Evolutionary conservation across 345 rosid genomes (phyloP).

Genomic region (Pseudoturritis turrita): DNA sequence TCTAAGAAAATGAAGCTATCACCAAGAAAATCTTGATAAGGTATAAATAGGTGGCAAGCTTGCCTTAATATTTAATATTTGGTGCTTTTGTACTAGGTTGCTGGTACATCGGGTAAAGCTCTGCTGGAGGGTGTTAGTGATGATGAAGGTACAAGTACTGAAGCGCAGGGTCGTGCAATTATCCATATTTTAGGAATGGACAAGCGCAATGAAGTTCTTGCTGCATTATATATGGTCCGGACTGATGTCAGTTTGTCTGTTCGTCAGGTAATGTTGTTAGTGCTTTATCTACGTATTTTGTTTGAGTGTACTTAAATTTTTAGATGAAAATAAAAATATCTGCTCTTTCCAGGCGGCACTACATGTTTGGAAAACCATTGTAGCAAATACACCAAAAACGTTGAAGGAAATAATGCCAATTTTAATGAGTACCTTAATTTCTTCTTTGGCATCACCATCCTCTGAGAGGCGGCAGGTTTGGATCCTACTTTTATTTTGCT

Average conservation of each 20-base stretch:
- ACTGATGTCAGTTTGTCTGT: slow-evolving; percentile 92
- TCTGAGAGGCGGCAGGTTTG: slow-evolving; percentile 97
- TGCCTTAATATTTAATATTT: slow-evolving; percentile 3
- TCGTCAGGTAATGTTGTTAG: slow-evolving; percentile 71
- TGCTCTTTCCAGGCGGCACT: slow-evolving; percentile 69
- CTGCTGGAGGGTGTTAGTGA: slow-evolving; percentile 99
- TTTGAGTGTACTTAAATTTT: slow-evolving; percentile 10
- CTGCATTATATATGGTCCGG: slow-evolving; percentile 97
- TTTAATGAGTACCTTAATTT: slow-evolving; percentile 82
- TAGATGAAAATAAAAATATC: not conserved
- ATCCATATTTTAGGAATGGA: slow-evolving; percentile 95
- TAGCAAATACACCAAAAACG: slow-evolving; percentile 97
- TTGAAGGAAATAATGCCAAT: slow-evolving; percentile 97
- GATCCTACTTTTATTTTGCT: not conserved
- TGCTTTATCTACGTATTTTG: not conserved
- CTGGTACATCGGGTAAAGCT: slow-evolving; percentile 98
- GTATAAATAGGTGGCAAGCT: not conserved
- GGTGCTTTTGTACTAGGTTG: slow-evolving; percentile 54
- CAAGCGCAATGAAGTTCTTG: slow-evolving; percentile 94
- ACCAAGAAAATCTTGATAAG: not conserved
- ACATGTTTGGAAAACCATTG: slow-evolving; percentile 98
- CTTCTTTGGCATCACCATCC: slow-evolving; percentile 88
- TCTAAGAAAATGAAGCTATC: not conserved
- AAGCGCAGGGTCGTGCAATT: slow-evolving; percentile 98
- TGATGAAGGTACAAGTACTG: slow-evolving; percentile 99